Base-by-base conservation (phyloP, 2,329 filamentous ascomycete genomes). In the Fusarium foetens region DNA sequence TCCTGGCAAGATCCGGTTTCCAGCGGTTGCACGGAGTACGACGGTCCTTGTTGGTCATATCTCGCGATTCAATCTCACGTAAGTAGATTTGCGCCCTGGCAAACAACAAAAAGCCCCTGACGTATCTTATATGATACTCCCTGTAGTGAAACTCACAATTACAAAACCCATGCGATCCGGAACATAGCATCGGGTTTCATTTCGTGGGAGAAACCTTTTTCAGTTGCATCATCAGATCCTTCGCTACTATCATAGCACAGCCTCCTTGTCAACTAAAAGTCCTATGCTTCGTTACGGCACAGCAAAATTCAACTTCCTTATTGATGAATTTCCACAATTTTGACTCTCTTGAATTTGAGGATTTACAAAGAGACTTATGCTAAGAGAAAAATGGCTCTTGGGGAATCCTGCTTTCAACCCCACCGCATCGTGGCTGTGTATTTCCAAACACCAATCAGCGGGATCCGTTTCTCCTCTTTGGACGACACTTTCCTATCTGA, bases 381-480 rank as follows among this genome's bases (percentile, higher is more conserved):
- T 35, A 16, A 27, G 23, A 42, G 27, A 42, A 29, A 39, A 38
- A 43, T 31, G 19, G 17, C 14, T 27, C 29, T 35, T 49, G 29
- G 51, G 38, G 23, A 42, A 33, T 64, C 41, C 39, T 42, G 36
- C 46, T 49, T 35, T 21, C 45, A 53, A 71, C 68, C 72, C 69
- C 69, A 70, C 69, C 21, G 19, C 11, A 62, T 33, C 21, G 65
- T 66, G 70, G 70, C 70, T 72, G 60, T 73, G 70, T 73, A 51
- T 48, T 31, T 38, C n/a, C n/a, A 35, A 65, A 36, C 31, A 39
- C 70, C 52, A 72, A 66, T 58, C 39, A 42, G 35, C 17, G 46
- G 42, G 17, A n/a, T n/a, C 58, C 38, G 31, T 38, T 35, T 65
- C 45, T 61, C 41, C 48, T 51, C 38, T 46, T 42, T 17, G 27